These are phyloP conservation scores for Curvularia spicifera DNA, from an alignment of 2,329 filamentous ascomycete genomes.

Conservation along the genomic window DNA sequence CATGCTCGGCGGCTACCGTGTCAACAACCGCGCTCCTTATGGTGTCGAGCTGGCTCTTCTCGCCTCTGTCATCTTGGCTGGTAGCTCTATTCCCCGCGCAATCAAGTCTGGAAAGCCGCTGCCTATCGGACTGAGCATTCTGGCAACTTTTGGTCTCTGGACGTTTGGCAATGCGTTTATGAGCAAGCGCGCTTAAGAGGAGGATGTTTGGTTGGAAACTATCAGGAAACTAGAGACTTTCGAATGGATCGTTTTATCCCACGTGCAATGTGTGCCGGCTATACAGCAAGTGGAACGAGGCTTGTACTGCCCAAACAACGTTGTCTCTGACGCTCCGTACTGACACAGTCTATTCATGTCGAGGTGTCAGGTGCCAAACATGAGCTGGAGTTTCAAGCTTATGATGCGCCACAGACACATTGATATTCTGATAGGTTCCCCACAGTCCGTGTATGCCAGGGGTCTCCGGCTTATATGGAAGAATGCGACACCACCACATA, in stretches of 20 bases:
- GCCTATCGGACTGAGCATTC: constrained; percentile 76
- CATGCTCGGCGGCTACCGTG: constrained; percentile 79
- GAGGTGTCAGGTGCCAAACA: background rate
- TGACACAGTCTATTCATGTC: background rate
- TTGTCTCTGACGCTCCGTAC: background rate
- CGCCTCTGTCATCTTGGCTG: constrained; percentile 83
- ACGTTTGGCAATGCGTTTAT: constrained; percentile 76
- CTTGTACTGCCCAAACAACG: background rate
- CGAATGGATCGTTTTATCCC: background rate
- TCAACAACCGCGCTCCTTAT: constrained; percentile 76
- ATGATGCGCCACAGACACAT: background rate
- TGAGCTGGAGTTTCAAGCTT: background rate
- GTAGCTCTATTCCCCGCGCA: constrained; percentile 83
- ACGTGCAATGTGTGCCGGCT: background rate
- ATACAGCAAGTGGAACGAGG: background rate
- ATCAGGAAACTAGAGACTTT: background rate
- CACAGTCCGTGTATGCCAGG: constrained; percentile 17
- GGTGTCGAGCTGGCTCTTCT: constrained; percentile 89
- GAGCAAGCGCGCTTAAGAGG: constrained; percentile 9
- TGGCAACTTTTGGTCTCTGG: constrained; percentile 79
- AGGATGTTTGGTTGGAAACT: background rate
- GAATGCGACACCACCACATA: constrained; percentile 20
- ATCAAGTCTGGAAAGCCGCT: constrained; percentile 85
- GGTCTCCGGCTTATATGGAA: constrained; percentile 17
- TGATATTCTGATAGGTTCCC: constrained; percentile 11